These are phyloP conservation scores for Acanthamoeba sp. DNA, from an alignment of 208 protist genomes.

Conservation along the genomic window DNA sequence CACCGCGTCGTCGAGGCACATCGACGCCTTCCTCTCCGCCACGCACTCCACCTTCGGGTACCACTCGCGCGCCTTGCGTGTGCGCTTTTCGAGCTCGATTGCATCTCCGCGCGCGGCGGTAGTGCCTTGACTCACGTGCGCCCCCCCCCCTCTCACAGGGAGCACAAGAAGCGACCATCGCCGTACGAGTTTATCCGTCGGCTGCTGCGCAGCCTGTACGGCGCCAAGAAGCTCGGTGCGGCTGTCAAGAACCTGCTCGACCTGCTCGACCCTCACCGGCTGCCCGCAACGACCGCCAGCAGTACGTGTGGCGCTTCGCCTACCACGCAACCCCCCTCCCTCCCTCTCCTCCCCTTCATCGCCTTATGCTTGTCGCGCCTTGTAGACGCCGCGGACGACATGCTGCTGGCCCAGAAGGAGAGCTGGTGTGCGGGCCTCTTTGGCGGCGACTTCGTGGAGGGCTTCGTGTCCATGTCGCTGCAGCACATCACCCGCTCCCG, in stretches of 20 bases:
- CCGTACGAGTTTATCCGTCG: constrained; percentile 53
- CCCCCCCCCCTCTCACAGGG: too few relatives aligned
- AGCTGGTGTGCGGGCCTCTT: constrained; percentile 45
- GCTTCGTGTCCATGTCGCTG: constrained; percentile 47
- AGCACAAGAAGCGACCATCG: constrained; percentile 21
- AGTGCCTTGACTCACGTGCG: too few relatives aligned
- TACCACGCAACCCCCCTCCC: neutral
- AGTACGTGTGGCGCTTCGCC: neutral
- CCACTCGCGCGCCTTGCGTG: neutral
- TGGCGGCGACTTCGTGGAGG: constrained; percentile 18
- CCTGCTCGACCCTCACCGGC: constrained; percentile 5
- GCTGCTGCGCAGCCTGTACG: constrained; percentile 52
- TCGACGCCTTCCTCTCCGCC: constrained; percentile 49
- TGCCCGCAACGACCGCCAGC: constrained; percentile 27
- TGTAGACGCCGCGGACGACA: neutral
- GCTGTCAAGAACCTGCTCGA: constrained; percentile 27
- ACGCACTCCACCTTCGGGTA: constrained; percentile 10
- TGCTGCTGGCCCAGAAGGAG: constrained; percentile 41
- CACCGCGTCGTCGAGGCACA: constrained; percentile 1
- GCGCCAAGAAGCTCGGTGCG: constrained; percentile 12
- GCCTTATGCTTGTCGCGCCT: neutral
- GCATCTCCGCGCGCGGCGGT: too few relatives aligned
- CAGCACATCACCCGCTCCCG: constrained; percentile 47
- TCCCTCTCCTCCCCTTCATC: neutral
- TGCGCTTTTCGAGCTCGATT: too few relatives aligned